Evolutionary conservation across 768 basidiomycete species (phyloP).

Genomic region (Dacryopinax primogenitus): DNA sequence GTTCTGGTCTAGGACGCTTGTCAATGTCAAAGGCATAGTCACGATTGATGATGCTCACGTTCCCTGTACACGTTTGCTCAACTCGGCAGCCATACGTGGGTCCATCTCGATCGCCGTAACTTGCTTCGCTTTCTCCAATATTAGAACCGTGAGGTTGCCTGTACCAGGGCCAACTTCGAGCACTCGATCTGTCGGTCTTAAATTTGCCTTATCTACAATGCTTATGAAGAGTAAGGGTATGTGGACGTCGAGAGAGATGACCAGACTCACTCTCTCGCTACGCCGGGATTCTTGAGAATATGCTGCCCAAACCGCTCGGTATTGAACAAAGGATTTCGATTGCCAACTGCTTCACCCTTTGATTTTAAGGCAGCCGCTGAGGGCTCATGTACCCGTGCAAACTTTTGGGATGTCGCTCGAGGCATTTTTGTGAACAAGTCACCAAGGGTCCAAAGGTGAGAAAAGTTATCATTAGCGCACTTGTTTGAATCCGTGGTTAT

Average conservation of each 20-base stretch:
- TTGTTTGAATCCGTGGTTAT: background rate
- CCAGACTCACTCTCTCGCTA: conserved; percentile 66
- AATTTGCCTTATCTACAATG: conserved; percentile 51
- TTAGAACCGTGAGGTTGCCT: conserved; percentile 87
- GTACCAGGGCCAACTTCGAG: conserved; percentile 97
- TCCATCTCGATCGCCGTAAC: conserved; percentile 95
- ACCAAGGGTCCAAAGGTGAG: no score
- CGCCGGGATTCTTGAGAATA: conserved; percentile 86
- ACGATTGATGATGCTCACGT: conserved; percentile 51
- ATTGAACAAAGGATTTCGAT: conserved; percentile 81
- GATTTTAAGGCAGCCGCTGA: conserved; percentile 42
- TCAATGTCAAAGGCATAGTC: background rate
- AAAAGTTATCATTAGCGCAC: background rate
- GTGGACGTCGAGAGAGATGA: conserved; percentile 12
- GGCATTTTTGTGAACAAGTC: conserved; percentile 42
- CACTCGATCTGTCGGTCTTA: conserved; percentile 88
- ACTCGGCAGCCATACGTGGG: conserved; percentile 95
- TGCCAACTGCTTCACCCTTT: conserved; percentile 34
- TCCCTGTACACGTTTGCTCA: conserved; percentile 94
- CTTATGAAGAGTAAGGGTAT: conserved; percentile 8
- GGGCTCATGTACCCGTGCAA: conserved; percentile 54
- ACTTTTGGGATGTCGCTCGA: conserved; percentile 61
- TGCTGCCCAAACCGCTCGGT: conserved; percentile 95
- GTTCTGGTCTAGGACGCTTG: conserved; percentile 57
- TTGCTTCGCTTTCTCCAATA: conserved; percentile 84